Evolutionary conservation across 169 alveolate genomes (phyloP).

Genomic region (Eimeria nieschulzi): DNA sequence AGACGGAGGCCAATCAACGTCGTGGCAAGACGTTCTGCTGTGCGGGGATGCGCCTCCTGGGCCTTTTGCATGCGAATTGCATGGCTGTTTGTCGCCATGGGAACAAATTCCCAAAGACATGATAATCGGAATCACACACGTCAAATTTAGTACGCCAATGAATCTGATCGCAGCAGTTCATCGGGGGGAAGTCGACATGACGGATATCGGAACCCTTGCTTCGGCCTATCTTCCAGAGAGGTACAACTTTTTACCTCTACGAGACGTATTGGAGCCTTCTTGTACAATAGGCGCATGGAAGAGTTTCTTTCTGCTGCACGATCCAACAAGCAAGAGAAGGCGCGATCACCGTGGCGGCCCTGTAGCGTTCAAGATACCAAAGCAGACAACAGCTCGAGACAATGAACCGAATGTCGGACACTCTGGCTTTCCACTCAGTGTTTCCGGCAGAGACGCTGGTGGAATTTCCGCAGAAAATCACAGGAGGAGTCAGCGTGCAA

Average conservation of each 20-base stretch:
- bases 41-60: conserved; percentile 29
- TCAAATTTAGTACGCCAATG: conserved; percentile 58
- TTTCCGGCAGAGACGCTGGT: too few species aligned
- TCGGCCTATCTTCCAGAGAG: conserved; percentile 49
- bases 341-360: conserved; percentile 8
- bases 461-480: too few species aligned
- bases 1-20: background rate
- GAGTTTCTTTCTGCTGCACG: conserved; percentile 45
- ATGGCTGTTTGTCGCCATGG: conserved; percentile 66
- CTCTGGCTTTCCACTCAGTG: too few species aligned
- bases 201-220: conserved; percentile 49
- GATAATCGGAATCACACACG: conserved; percentile 22
- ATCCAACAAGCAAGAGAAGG: conserved; percentile 1
- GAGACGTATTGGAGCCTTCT: conserved; percentile 60
- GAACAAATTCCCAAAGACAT: conserved; percentile 24
- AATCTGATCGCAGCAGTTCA: conserved; percentile 47
- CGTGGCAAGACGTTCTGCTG: conserved; percentile 15
- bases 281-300: conserved; percentile 58
- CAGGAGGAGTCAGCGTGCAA: too few species aligned
- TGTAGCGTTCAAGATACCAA: background rate
- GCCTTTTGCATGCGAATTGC: conserved; percentile 22
- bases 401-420: too few species aligned
- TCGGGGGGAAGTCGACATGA: conserved; percentile 60
- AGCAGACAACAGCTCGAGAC: too few species aligned
- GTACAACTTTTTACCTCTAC: conserved; percentile 45